Base-by-base conservation (phyloP, 441 rosid species). In the Cnidoscolus chayamansa region DNA sequence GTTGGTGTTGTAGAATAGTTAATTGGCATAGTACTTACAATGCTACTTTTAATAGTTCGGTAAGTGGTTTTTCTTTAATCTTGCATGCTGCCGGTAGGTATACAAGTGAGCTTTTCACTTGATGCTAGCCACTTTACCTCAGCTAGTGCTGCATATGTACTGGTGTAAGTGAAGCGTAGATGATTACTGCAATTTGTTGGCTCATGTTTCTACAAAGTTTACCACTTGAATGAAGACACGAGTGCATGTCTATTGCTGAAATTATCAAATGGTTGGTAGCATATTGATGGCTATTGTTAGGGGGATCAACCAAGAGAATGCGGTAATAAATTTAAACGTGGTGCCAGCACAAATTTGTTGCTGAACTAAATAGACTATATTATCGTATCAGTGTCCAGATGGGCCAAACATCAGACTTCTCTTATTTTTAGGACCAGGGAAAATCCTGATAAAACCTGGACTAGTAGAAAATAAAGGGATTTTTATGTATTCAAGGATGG, bases 401-500 rank as follows among this genome's bases (percentile, higher is more conserved):
- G 45, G 31, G 15, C 67, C 50, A 10, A 17, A 10, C 17, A 54
- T 10, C 57, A 54, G 51, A n/a, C 10, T 6, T 54, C 20, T 53
- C 45, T 53, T n/a, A 53, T 35, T 35, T 53, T 20, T 54, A 40
- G 45, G 7, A 15, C 51, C 11, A 7, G 47, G 61, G 20, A 63
- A 43, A 74, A 58, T 20, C 50, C 2, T 58, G 2, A n/a, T 7
- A 19, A 57, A 16, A 17, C 25, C 40, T n/a, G 50, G 40, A 25
- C 17, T 50, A 35, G 20, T 68, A 43, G 63, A 61, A 43, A 13
- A 64, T 2, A 30, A 37, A 54, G 17, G 20, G 11, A 40, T 4
- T 71, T 20, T n/a, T 50, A 40, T 13, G 20, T 53, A n/a, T 25
- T 30, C 11, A 51, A 67, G 20, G 55, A 74, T 60, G 67, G 31